phyloP scores from a whole-genome alignment of 2,329 filamentous ascomycete species.

The Venturia effusa region DNA sequence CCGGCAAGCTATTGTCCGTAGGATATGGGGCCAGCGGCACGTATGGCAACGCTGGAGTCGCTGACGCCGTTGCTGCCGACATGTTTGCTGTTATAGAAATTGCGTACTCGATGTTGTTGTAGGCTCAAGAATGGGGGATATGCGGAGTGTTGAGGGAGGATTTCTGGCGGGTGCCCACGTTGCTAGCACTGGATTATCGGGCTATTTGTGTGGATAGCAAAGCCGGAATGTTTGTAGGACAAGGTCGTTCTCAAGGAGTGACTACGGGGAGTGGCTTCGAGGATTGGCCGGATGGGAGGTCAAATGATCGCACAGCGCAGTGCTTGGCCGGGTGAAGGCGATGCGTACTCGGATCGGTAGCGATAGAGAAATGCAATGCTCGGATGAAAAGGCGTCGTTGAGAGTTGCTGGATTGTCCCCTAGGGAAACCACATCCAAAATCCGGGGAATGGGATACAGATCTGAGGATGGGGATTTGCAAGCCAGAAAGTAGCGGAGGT shows the following conservation, averaged over 20 bases:
- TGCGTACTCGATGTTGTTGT: background rate
- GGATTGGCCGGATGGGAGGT: background rate
- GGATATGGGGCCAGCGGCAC: slow-evolving; percentile 37
- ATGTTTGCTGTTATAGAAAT: background rate
- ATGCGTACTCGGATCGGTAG: background rate
- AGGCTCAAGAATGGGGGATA: background rate
- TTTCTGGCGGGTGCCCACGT: background rate
- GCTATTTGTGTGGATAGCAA: background rate
- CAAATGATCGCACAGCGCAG: background rate
- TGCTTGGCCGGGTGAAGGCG: background rate
- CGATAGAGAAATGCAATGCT: background rate
- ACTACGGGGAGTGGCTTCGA: background rate
- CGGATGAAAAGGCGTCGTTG: background rate
- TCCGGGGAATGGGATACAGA: background rate
- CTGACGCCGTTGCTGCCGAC: slow-evolving; percentile 3
- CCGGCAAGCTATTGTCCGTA: slow-evolving; percentile 45
- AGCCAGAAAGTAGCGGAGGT: background rate
- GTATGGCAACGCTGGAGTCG: slow-evolving; percentile 16
- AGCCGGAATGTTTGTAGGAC: background rate
- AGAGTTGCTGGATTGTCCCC: background rate
- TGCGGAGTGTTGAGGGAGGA: background rate
- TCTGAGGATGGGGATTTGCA: background rate
- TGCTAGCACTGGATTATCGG: background rate
- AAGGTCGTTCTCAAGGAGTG: background rate
- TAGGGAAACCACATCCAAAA: background rate